These are phyloP conservation scores for Exsudoporus floridanus DNA, from an alignment of 1,284 basidiomycete genomes.

Conservation along the genomic window DNA sequence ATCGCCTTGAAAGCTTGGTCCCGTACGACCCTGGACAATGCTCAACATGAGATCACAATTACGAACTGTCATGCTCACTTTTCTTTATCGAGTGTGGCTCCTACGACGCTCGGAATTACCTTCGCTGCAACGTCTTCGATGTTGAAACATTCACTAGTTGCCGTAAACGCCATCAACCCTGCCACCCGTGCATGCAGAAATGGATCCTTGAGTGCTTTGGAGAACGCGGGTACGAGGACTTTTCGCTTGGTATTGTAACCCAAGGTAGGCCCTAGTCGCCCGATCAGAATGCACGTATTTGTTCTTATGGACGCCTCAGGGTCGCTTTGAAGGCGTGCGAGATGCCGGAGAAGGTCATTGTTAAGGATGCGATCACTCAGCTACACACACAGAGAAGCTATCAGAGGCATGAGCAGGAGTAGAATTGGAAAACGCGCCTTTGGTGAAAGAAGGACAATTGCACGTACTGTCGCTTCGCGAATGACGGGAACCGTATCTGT, in stretches of 20 bases:
- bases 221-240: conserved; percentile 94
- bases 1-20: conserved; percentile 94
- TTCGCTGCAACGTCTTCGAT: conserved; percentile 85
- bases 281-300: conserved; percentile 96
- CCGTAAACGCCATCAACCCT: conserved; percentile 95
- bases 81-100: conserved; percentile 83
- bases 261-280: conserved; percentile 83
- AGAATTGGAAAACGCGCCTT: conserved; percentile 56
- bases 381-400: conserved; percentile 39
- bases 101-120: conserved; percentile 84
- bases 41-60: conserved; percentile 3
- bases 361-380: conserved; percentile 91
- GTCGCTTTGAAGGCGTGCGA: conserved; percentile 93
- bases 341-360: conserved; percentile 90
- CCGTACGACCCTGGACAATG: conserved; percentile 67
- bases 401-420: background rate
- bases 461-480: conserved; percentile 91
- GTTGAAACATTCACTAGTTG: conserved; percentile 89
- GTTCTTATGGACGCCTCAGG: conserved; percentile 93
- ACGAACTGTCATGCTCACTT: conserved; percentile 50
- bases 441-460: conserved; percentile 80
- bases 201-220: conserved; percentile 84
- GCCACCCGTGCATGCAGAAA: conserved; percentile 95
- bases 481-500: conserved; percentile 92
- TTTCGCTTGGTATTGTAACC: conserved; percentile 90